Conservation (phyloP, 345 rosid species). For the Gossypium anomalum region DNA sequence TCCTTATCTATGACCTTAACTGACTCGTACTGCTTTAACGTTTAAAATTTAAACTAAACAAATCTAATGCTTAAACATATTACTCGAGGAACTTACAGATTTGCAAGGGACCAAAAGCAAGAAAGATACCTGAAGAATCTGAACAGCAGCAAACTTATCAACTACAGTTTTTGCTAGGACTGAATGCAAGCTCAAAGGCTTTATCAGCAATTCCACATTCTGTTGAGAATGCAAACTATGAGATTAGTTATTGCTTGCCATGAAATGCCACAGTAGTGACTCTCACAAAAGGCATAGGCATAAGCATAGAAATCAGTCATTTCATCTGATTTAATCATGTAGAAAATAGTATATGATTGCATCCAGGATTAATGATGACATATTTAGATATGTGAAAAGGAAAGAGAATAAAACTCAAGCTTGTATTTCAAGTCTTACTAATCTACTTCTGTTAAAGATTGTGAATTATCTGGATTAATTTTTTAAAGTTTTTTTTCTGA, state of each 20-base stretch:
- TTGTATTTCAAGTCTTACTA: conserved; percentile 3
- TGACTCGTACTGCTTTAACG: not conserved
- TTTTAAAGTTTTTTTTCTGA: not conserved
- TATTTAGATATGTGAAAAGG: not conserved
- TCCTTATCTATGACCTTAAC: not conserved
- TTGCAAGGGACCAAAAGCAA: conserved; percentile 1
- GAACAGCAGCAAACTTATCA: conserved; percentile 88
- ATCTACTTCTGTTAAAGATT: not conserved
- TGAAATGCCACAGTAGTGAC: not conserved
- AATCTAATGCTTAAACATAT: not conserved
- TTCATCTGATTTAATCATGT: not conserved
- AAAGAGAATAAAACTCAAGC: not conserved
- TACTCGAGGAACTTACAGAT: conserved; percentile 8
- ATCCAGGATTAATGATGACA: not conserved
- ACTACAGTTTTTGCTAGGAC: conserved; percentile 49
- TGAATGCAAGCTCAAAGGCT: conserved; percentile 59
- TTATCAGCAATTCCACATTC: conserved; percentile 56
- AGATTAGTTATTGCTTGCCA: conserved; percentile 3
- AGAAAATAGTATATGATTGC: not conserved
- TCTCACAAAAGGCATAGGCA: not conserved
- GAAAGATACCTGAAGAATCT: conserved; percentile 74
- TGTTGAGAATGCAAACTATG: conserved; percentile 27
- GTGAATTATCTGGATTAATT: not conserved
- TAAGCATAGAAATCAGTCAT: not conserved
- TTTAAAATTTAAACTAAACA: not conserved